These are phyloP conservation scores for Alisma plantagoaquatica DNA, from an alignment of 106 monocot species.

Conservation along the genomic window DNA sequence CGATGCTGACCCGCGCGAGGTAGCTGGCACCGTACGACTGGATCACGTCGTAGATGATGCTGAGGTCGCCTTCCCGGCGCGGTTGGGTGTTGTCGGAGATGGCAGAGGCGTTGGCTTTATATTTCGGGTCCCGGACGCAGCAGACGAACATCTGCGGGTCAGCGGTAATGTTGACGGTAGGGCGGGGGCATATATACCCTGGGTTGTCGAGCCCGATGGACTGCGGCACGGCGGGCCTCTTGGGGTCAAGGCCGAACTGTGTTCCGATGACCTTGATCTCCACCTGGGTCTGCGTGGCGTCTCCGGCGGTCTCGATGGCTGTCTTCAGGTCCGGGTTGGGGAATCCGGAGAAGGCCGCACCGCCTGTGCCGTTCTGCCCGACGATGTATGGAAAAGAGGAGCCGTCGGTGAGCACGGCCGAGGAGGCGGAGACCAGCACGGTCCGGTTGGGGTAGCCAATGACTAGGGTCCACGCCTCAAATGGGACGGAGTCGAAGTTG, in stretches of 20 bases:
- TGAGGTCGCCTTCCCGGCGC: slow-evolving; percentile 54
- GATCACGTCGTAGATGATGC: slow-evolving; percentile 66
- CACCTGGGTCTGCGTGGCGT: slow-evolving; percentile 49
- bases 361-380: slow-evolving; percentile 19
- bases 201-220: slow-evolving; percentile 39
- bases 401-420: slow-evolving; percentile 53
- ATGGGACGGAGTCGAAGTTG: slow-evolving; percentile 35
- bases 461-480: slow-evolving; percentile 34
- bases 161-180: neutral
- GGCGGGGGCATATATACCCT: slow-evolving; percentile 33
- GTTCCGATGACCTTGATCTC: slow-evolving; percentile 27
- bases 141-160: slow-evolving; percentile 9
- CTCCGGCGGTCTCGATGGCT: slow-evolving; percentile 81
- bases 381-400: slow-evolving; percentile 50
- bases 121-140: slow-evolving; percentile 15
- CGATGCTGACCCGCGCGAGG: slow-evolving; percentile 59
- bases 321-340: slow-evolving; percentile 65
- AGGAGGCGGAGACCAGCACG: slow-evolving; percentile 48
- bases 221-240: slow-evolving; percentile 8
- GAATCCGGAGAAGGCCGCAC: slow-evolving; percentile 66
- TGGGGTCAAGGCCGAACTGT: slow-evolving; percentile 6
- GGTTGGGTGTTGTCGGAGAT: slow-evolving; percentile 25
- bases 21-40: slow-evolving; percentile 58
- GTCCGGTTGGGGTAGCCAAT: slow-evolving; percentile 41
- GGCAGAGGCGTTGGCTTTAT: slow-evolving; percentile 6